Conservation (phyloP, 2,329 filamentous ascomycete species). For the Aspergillus clavatus region DNA sequence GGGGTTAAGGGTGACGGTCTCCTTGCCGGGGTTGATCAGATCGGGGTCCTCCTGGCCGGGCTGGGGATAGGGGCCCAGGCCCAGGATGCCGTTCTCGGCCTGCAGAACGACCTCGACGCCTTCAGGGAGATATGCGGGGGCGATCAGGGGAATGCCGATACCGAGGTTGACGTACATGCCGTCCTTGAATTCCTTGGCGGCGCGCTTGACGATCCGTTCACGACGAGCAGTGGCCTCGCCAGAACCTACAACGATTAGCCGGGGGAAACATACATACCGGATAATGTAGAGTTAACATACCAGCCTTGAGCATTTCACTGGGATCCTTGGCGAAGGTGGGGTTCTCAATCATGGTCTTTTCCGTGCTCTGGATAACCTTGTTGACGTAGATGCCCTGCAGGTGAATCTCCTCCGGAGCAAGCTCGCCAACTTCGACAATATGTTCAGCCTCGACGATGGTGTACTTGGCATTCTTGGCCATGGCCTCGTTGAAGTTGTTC, state of each 20-base stretch:
- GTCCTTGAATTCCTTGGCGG: constrained; percentile 76
- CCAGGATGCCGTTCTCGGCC: constrained; percentile 80
- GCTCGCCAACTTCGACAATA: constrained; percentile 69
- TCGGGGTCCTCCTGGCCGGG: constrained; percentile 68
- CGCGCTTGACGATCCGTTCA: constrained; percentile 73
- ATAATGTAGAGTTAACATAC: constrained; percentile 44
- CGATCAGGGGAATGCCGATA: constrained; percentile 78
- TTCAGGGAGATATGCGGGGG: constrained; percentile 67
- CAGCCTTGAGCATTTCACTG: constrained; percentile 44
- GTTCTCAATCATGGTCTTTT: constrained; percentile 71
- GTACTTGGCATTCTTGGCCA: constrained; percentile 74
- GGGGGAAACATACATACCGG: constrained; percentile 25
- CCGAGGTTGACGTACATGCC: constrained; percentile 89
- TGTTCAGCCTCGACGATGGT: constrained; percentile 83
- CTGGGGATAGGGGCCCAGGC: constrained; percentile 72
- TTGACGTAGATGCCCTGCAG: constrained; percentile 83
- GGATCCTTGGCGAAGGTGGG: constrained; percentile 68
- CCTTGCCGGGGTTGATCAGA: constrained; percentile 82
- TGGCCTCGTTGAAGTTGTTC: constrained; percentile 68
- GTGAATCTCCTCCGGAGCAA: constrained; percentile 69
- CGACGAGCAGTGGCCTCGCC: constrained; percentile 67
- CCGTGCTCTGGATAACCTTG: constrained; percentile 69
- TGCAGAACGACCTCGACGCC: constrained; percentile 74
- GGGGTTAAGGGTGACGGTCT: constrained; percentile 73
- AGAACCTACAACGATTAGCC: constrained; percentile 15